Percentiles rank a stretch among this genome's conserved stretches.
These are phyloP conservation scores for Puya raimondii DNA, from an alignment of 176 grass and related monocot genomes.

Conservation along the genomic window DNA sequence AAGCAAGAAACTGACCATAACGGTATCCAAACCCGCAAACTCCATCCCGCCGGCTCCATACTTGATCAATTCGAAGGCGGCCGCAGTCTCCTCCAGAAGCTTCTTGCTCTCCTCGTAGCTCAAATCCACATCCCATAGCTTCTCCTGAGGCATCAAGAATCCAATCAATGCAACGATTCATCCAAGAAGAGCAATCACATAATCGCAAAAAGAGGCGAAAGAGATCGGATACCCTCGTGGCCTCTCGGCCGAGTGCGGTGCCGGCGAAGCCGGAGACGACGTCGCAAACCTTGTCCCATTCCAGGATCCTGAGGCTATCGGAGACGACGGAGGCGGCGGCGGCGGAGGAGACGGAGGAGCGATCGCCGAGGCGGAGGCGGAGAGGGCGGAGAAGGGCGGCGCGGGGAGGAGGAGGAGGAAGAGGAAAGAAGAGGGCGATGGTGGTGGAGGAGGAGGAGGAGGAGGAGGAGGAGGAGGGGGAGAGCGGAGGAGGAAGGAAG, in stretches of 20 bases:
- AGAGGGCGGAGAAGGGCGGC: slow-evolving; percentile 9
- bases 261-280: slow-evolving; percentile 53
- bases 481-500: slow-evolving; percentile 2
- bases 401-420: not conserved
- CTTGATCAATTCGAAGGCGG: slow-evolving; percentile 46
- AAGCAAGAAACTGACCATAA: slow-evolving; percentile 27
- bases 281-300: slow-evolving; percentile 63
- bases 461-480: slow-evolving; percentile 11
- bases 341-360: not conserved
- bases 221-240: slow-evolving; percentile 30
- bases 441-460: slow-evolving; percentile 23
- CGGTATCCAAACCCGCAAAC: slow-evolving; percentile 51
- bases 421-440: not conserved
- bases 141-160: slow-evolving; percentile 25
- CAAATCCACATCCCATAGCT: slow-evolving; percentile 46
- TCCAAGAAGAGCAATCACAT: slow-evolving; percentile 6
- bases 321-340: slow-evolving; percentile 9
- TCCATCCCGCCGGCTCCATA: slow-evolving; percentile 43
- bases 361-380: slow-evolving; percentile 2
- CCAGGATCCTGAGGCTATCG: slow-evolving; percentile 55
- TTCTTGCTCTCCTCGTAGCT: slow-evolving; percentile 57
- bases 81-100: slow-evolving; percentile 51
- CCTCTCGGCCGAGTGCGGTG: slow-evolving; percentile 45
- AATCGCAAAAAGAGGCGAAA: not conserved
- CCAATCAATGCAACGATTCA: not conserved